Percentiles rank a stretch among this genome's conserved stretches.
Conservation (phyloP, 2,329 filamentous ascomycete species). For the Neopestalotiopsis rosae region DNA sequence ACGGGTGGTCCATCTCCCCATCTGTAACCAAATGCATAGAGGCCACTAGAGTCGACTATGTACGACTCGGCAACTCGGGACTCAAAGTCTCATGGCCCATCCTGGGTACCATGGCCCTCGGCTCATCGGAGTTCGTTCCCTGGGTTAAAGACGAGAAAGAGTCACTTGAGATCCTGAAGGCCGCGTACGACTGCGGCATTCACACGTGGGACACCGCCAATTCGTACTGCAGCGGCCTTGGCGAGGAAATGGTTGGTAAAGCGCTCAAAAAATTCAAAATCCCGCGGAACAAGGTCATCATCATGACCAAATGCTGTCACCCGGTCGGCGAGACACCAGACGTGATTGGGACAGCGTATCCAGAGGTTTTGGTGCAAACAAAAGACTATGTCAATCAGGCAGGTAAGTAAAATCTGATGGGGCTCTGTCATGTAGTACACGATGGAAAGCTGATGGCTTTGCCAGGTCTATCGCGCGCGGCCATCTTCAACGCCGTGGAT, state of each 20-base stretch:
- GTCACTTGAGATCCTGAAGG: conserved; percentile 16
- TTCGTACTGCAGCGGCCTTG: conserved; percentile 65
- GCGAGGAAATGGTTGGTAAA: conserved; percentile 69
- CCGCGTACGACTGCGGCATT: conserved; percentile 24
- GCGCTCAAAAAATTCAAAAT: conserved; percentile 68
- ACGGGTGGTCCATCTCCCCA: background rate
- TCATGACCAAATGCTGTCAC: conserved; percentile 58
- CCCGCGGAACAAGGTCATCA: conserved; percentile 67
- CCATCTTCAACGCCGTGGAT: conserved; percentile 46
- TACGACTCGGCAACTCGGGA: conserved; percentile 17
- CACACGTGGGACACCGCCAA: conserved; percentile 52
- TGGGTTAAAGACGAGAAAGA: conserved; percentile 18
- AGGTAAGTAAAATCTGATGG: conserved; percentile 20
- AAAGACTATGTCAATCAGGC: no score
- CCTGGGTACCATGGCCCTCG: conserved; percentile 19
- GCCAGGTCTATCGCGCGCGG: conserved; percentile 38
- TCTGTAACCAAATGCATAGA: conserved; percentile 1
- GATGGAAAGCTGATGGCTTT: conserved; percentile 4
- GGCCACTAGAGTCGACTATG: conserved; percentile 14
- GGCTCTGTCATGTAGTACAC: no score
- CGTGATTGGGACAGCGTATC: no score
- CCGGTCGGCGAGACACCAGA: conserved; percentile 39
- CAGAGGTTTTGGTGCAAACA: no score
- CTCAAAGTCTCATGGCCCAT: conserved; percentile 21
- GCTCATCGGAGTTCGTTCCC: conserved; percentile 7